These are phyloP conservation scores for Cymodocea nodosa DNA, from an alignment of 116 monocot species.

Conservation along the genomic window DNA sequence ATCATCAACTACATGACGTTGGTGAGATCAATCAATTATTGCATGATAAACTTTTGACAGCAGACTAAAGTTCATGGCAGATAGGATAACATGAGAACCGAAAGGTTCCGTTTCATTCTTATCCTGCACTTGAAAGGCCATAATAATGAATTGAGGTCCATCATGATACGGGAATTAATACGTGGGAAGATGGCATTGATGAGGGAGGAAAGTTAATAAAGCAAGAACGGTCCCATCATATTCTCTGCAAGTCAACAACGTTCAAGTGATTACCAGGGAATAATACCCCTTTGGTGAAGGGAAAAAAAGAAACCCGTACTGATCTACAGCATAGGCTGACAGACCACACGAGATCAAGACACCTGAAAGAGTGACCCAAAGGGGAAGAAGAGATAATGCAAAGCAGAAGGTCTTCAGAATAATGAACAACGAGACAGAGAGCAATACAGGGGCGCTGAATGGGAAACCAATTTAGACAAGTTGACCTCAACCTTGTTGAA, in stretches of 20 bases:
- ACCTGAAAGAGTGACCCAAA: too few relatives aligned
- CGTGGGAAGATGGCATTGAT: constrained; percentile 4
- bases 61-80: background rate
- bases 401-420: too few relatives aligned
- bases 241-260: constrained; percentile 8
- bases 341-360: background rate
- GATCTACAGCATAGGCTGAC: background rate
- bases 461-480: too few relatives aligned
- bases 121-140: constrained; percentile 2
- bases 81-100: background rate
- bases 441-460: too few relatives aligned
- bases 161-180: background rate
- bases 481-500: too few relatives aligned
- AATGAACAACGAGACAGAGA: too few relatives aligned
- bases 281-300: background rate
- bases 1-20: too few relatives aligned
- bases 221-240: background rate
- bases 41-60: too few relatives aligned
- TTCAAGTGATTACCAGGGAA: constrained; percentile 3
- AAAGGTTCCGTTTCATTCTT: background rate
- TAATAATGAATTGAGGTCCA: background rate
- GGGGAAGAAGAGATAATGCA: too few relatives aligned
- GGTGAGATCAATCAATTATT: too few relatives aligned
- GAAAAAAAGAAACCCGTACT: background rate
- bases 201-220: background rate